Base-by-base conservation (phyloP, 768 basidiomycete species). In the Lactarius tabidus region DNA sequence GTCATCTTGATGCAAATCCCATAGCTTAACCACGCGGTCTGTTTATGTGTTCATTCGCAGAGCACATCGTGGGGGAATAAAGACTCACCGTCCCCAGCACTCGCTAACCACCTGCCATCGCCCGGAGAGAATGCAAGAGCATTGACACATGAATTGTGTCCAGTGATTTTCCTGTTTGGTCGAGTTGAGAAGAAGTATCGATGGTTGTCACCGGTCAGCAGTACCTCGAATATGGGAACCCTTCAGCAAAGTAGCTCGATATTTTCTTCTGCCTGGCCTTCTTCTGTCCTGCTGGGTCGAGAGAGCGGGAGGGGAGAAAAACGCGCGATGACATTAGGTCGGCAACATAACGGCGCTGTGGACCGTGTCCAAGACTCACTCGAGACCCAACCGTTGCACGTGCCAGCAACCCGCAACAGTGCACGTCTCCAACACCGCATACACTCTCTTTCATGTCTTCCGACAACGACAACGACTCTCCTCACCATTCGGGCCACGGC, bases 141-240 rank as follows among this genome's bases (percentile, higher is more conserved):
- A 51, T 79, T 79, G 26, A 79, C 74, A 57, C 78, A 78, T 0
- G 77, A 77, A 7, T 69, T 72, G 62, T 79, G 78, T 9, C 62
- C 74, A 3, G 61, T 59, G 1, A 79, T 70, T 60, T 74, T 75
- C 64, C 78, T 79, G 59, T 61, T 45, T 36, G 8, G 29, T 12
- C 39, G 12, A 51, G 29, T 57, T 41, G 20, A 51, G 15, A 18
- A 38, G 10, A 4, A 1, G 43, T n/a, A 61, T 62, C 48, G 38
- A 41, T 12, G 57, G 10, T 33, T 26, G 0, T 8, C 17, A 18
- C 28, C 33, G 12, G n/a, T 51, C 8, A 20, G 38, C 17, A 20
- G 60, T 62, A 66, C 65, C 60, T 66, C 14, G 65, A 66, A 31
- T 62, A 66, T 20, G 65, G 60, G 31, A 66, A 61, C 2, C 65